A percentile compares a stretch with the other conserved stretches of the same genome.
These are phyloP conservation scores for Corynespora cassiicola DNA, from an alignment of 2,329 filamentous ascomycete species.

Conservation along the genomic window DNA sequence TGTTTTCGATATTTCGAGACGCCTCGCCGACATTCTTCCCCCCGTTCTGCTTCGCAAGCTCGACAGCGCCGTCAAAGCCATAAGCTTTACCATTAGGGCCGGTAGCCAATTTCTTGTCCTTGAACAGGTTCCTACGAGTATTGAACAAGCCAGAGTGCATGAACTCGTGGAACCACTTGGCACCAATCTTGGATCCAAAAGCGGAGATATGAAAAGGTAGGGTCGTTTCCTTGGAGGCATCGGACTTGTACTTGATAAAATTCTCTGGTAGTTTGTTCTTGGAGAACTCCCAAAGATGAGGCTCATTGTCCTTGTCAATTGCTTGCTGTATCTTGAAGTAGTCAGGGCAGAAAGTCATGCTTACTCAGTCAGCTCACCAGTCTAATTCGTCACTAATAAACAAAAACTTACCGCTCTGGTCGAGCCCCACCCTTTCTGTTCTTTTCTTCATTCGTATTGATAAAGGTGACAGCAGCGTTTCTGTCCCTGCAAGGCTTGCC, in stretches of 20 bases:
- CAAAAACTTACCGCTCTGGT: constrained; percentile 1
- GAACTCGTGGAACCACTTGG: constrained; percentile 18
- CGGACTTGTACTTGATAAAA: constrained; percentile 11
- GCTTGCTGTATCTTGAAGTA: constrained; percentile 9
- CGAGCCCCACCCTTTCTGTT: constrained; percentile 6
- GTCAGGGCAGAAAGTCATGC: constrained; percentile 10
- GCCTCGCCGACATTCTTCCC: constrained; percentile 9
- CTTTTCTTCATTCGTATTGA: constrained; percentile 5
- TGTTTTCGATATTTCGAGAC: constrained; percentile 14
- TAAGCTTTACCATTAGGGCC: constrained; percentile 5
- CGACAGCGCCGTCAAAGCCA: constrained; percentile 8
- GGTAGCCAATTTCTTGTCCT: constrained; percentile 9
- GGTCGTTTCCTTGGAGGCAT: constrained; percentile 9
- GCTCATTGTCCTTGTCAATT: constrained; percentile 14
- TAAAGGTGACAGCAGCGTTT: constrained; percentile 10
- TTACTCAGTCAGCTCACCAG: too few relatives aligned
- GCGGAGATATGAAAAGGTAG: constrained; percentile 15
- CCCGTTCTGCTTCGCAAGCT: constrained; percentile 12
- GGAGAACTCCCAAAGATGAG: constrained; percentile 14
- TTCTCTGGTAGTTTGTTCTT: constrained; percentile 11
- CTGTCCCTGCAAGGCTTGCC: constrained; percentile 14
- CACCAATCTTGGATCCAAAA: constrained; percentile 12
- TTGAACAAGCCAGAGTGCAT: constrained; percentile 15
- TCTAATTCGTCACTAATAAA: background rate
- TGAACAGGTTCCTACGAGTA: constrained; percentile 5